Base-by-base conservation (phyloP, 108 stramenopile species). In the Cylindrotheca fusiformis region DNA sequence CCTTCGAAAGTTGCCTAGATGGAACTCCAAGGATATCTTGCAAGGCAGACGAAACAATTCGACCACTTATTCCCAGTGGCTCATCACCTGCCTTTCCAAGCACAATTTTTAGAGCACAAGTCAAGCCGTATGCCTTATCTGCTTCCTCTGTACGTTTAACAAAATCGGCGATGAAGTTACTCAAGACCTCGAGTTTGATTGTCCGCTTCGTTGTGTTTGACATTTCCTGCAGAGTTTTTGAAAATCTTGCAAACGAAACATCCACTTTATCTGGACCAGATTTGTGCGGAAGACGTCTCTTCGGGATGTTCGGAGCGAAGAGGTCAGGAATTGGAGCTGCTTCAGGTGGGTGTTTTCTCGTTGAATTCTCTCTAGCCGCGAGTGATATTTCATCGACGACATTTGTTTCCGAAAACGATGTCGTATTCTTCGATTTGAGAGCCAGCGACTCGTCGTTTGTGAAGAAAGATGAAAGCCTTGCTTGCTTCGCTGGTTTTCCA, bases 61-160 rank as follows among this genome's bases (percentile, higher is more conserved):
- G 55, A 31, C 80, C 74, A 55, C 80, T 74, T 0, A 81, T 59
- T 28, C 75, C 69, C 23, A 81, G 33, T 3, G 67, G 48, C n/a
- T 30, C 48, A 3, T 52, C 47, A n/a, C 56, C 63, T 3, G 32
- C 51, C 19, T 29, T 30, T 14, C 69, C 69, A 27, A 72, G 48
- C 0, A 72, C 23, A 25, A 72, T 36, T 21, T n/a, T 4, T 24
- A 72, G 55, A 1, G 57, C 63, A 27, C 60, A 64, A 17, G 53
- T 41, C 55, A 65, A 49, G 41, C 33, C 69, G 19, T 54, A 58
- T 21, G 70, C 46, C 31, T 23, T 50, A n/a, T 23, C n/a, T 30
- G 4, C 48, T 26, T 48, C 21, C 17, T 28, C 48, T 8, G 14
- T 4, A 2, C 14, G 1, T 12, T 54, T 31, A 61, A 71, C 65